phyloP scores from a whole-genome alignment of 139 green algal genomes.

The Micromonas pusilla region DNA sequence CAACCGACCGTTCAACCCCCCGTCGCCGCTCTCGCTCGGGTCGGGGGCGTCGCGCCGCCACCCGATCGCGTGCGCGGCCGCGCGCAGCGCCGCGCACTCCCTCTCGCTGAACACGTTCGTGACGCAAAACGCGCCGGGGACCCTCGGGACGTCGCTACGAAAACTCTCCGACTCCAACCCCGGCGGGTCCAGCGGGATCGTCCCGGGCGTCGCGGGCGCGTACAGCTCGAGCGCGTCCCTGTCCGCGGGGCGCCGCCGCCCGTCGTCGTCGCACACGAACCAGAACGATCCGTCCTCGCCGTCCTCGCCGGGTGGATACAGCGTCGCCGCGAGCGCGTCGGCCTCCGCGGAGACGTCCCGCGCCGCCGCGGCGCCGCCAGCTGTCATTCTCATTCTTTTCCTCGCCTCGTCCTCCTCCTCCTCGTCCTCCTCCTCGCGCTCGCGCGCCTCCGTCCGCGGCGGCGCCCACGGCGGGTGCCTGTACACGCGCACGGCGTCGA shows the following conservation, averaged over 20 bases:
- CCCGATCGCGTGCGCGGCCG: background rate
- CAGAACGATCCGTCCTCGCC: background rate
- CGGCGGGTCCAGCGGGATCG: background rate
- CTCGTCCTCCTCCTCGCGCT: background rate
- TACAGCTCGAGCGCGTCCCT: background rate
- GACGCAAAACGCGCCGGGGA: constrained; percentile 10
- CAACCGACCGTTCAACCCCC: background rate
- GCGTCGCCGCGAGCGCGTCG: background rate
- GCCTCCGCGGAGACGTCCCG: background rate
- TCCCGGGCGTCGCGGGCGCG: background rate
- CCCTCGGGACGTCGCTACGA: constrained; percentile 6
- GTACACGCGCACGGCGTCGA: background rate
- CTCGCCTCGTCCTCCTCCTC: background rate
- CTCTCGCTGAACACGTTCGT: background rate
- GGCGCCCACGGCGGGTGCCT: background rate
- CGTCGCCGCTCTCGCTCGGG: background rate
- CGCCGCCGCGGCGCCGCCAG: no score
- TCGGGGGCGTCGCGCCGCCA: background rate
- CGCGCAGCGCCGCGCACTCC: constrained; percentile 2
- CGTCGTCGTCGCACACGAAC: constrained; percentile 14
- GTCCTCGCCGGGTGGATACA: background rate
- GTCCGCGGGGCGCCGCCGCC: constrained; percentile 6
- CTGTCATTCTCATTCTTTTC: no score
- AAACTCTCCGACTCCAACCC: background rate
- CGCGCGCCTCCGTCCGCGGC: background rate